phyloP scores from a whole-genome alignment of 2,329 filamentous ascomycete genomes.

The Alternaria sp. region DNA sequence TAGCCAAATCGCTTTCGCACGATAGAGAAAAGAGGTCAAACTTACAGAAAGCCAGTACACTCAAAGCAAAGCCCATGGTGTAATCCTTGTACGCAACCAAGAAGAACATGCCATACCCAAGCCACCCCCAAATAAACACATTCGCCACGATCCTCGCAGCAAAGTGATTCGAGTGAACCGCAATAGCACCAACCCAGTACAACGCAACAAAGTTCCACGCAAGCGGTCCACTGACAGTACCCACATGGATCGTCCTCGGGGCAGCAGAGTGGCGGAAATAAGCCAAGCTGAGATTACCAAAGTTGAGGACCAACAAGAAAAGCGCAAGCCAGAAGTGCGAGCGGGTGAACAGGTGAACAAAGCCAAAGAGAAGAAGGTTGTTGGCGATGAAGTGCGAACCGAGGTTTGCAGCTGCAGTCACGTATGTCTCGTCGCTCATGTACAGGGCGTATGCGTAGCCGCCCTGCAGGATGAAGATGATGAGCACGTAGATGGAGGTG shows the following conservation, averaged over 20 bases:
- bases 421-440: conserved; percentile 66
- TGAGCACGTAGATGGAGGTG: conserved; percentile 76
- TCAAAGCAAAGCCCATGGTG: conserved; percentile 80
- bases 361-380: conserved; percentile 82
- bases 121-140: conserved; percentile 83
- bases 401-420: conserved; percentile 75
- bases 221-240: conserved; percentile 77
- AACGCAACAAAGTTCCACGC: conserved; percentile 87
- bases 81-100: conserved; percentile 74
- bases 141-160: conserved; percentile 83
- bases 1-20: neutral
- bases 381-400: conserved; percentile 84
- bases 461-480: conserved; percentile 76
- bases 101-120: conserved; percentile 79
- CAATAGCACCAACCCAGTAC: conserved; percentile 88
- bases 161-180: conserved; percentile 70
- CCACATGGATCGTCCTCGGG: conserved; percentile 76
- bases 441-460: conserved; percentile 80
- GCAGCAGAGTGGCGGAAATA: conserved; percentile 81
- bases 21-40: neutral
- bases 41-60: conserved; percentile 72
- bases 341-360: conserved; percentile 82
- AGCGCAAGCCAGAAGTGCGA: conserved; percentile 77
- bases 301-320: conserved; percentile 78
- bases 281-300: conserved; percentile 76